Base-by-base conservation (phyloP, 2,329 filamentous ascomycete genomes). In the Tolypocladium capitatum region DNA sequence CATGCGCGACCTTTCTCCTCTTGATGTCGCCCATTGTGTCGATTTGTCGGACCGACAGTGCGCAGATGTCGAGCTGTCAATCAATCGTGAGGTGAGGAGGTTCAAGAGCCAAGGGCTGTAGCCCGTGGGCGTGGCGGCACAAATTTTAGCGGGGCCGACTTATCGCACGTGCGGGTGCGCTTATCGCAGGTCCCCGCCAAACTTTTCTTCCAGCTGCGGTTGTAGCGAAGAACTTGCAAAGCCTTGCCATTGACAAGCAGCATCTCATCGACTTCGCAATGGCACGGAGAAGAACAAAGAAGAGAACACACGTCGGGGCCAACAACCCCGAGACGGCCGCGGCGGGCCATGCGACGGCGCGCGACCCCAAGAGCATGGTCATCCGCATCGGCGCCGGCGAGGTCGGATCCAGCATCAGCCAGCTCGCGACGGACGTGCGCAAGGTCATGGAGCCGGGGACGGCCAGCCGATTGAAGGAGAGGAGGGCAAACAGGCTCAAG, bases 371-470 rank as follows among this genome's bases (percentile, higher is more conserved):
- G 75, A 94, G 85, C 64, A 96, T 98, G 91, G 91, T 98, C 49
- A 95, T 98, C 66, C 86, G 92, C 56, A 90, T 96, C 59, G 92
- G 92, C 58, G 91, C 90, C 57, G 86, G 89, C 59, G 87, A 96
- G 63, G 88, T 98, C 46, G 92, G 92, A 49, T 80, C 87, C 50
- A 94, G 86, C 64, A 78, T 98, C 58, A 91, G 84, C 63, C 90
- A 97, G 68, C 73, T 98, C 57, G 90, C 91, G 21, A 82, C 85
- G 57, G 92, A 98, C 69, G 86, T 97, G 50, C 82, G 92, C 58
- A 76, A 76, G 48, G 91, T 97, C 70, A 94, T 98, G 89, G 89
- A 97, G 67, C 92, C 92, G 1, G 86, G 89, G 47, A 98, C 92
- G 4, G 92, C 92, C 4, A 84, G 83, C 52, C 79, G 91, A 50